Base-by-base conservation (phyloP, 345 rosid genomes). In the Camelina neglecta region DNA sequence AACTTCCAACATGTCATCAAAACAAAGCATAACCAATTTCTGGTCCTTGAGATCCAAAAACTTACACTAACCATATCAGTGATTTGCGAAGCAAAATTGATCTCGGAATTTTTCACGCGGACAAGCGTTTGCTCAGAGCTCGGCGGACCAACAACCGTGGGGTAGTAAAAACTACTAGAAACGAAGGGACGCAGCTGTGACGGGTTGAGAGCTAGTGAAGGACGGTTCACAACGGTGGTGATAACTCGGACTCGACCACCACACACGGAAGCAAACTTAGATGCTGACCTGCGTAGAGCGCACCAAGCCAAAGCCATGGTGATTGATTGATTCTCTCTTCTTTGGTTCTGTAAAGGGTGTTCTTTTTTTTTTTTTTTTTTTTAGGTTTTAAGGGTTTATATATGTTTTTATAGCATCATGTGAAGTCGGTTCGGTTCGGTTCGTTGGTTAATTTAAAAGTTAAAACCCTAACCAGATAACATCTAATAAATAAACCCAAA, bases 51-150 rank as follows among this genome's bases (percentile, higher is more conserved):
- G 15, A 3, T 5, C 6, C 35, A n/a, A n/a, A 29, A 1, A 44
- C 6, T 21, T 70, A 77, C 72, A 47, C 88, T 88, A 81, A 67
- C 81, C 20, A 75, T 75, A 13, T 84, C 89, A 56, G 84, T 86
- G 35, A 65, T 65, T 74, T 88, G 89, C 70, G 50, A 64, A 53
- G 93, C 86, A 61, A 83, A 76, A 67, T 83, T 72, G 77, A 90
- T 85, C 83, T 90, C 92, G 8, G 87, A 77, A 2, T 89, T 88
- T 16, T 90, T 73, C 57, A 82, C 75, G 1, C 81, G 84, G 69
- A 86, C 78, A 47, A 90, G 90, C 35, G 35, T 31, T 31, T 31
- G 35, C 35, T 31, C 35, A 6, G 35, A 31, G 35, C 6, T 31
- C 35, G 6, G 57, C 51, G 71, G 81, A 36, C 47, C 65, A 33